Percentiles rank a stretch among this genome's conserved stretches.
Conservation (phyloP, 257 asterid species). For the Plantago ovata region DNA sequence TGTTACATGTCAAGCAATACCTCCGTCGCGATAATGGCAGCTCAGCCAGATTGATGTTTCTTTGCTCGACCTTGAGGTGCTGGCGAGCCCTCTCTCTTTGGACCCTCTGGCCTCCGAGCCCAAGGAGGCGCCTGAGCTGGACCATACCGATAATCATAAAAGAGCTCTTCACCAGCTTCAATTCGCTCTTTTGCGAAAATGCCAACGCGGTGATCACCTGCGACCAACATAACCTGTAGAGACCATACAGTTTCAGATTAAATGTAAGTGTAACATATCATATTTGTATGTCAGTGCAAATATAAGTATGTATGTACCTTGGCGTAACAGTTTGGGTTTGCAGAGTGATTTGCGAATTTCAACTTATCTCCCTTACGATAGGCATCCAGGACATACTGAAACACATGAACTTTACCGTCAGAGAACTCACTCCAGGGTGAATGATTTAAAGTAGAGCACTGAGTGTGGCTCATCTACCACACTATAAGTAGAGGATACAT, state of each 20-base stretch:
- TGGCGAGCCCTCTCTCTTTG: slow-evolving; percentile 58
- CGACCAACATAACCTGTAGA: slow-evolving; percentile 76
- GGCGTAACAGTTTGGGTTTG: slow-evolving; percentile 89
- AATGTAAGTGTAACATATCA: background rate
- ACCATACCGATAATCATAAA: slow-evolving; percentile 89
- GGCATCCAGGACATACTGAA: slow-evolving; percentile 94
- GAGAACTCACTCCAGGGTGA: no score
- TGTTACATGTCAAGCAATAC: slow-evolving; percentile 1
- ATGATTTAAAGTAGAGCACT: no score
- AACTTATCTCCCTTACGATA: slow-evolving; percentile 94
- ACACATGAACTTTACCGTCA: no score
- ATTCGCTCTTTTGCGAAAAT: slow-evolving; percentile 85
- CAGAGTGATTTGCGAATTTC: slow-evolving; percentile 94
- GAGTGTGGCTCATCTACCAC: no score
- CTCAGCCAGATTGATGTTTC: slow-evolving; percentile 80
- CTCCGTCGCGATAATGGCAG: background rate
- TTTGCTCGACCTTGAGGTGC: slow-evolving; percentile 71
- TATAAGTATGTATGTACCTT: slow-evolving; percentile 69
- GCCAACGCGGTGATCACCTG: slow-evolving; percentile 99
- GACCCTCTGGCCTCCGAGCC: slow-evolving; percentile 75
- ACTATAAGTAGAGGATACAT: no score
- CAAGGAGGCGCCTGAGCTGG: slow-evolving; percentile 91
- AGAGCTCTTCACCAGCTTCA: slow-evolving; percentile 81
- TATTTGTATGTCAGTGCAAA: slow-evolving; percentile 6
- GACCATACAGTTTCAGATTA: slow-evolving; percentile 13